Percentiles rank a stretch among this genome's conserved stretches.
These are phyloP conservation scores for Fomitopsis schrenkii DNA, from an alignment of 1,284 basidiomycete genomes.

Conservation along the genomic window DNA sequence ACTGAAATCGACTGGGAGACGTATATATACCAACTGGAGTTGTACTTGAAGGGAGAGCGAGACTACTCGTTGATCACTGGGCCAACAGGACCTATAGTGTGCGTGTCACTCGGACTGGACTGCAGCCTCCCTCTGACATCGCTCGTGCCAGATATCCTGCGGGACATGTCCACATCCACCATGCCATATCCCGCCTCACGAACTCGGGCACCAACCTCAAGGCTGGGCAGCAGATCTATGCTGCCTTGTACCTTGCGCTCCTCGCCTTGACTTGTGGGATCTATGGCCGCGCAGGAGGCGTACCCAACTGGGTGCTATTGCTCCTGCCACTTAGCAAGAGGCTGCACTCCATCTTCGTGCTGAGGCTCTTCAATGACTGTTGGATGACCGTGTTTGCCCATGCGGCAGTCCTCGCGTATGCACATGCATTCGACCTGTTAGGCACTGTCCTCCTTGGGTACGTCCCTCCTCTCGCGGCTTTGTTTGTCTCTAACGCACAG, in stretches of 20 bases:
- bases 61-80: constrained; percentile 86
- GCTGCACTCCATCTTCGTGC: constrained; percentile 88
- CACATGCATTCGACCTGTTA: constrained; percentile 52
- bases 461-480: constrained; percentile 20
- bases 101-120: constrained; percentile 28
- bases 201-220: constrained; percentile 57
- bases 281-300: constrained; percentile 57
- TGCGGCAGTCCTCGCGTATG: constrained; percentile 58
- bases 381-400: constrained; percentile 71
- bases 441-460: constrained; percentile 76
- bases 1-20: constrained; percentile 99
- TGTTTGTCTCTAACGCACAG: background rate
- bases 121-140: background rate
- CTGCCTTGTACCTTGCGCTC: constrained; percentile 64
- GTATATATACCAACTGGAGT: constrained; percentile 83
- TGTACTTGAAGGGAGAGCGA: constrained; percentile 80
- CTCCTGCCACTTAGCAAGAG: constrained; percentile 87
- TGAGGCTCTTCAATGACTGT: constrained; percentile 96
- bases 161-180: constrained; percentile 86
- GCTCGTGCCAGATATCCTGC: constrained; percentile 81
- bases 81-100: constrained; percentile 94
- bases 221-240: constrained; percentile 79
- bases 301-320: constrained; percentile 80
- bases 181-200: constrained; percentile 67
- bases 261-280: constrained; percentile 64